A percentile compares a stretch with the other conserved stretches of the same genome.
These are phyloP conservation scores for Chlorencoelia australis DNA, from an alignment of 2,329 filamentous ascomycete genomes.

Conservation along the genomic window DNA sequence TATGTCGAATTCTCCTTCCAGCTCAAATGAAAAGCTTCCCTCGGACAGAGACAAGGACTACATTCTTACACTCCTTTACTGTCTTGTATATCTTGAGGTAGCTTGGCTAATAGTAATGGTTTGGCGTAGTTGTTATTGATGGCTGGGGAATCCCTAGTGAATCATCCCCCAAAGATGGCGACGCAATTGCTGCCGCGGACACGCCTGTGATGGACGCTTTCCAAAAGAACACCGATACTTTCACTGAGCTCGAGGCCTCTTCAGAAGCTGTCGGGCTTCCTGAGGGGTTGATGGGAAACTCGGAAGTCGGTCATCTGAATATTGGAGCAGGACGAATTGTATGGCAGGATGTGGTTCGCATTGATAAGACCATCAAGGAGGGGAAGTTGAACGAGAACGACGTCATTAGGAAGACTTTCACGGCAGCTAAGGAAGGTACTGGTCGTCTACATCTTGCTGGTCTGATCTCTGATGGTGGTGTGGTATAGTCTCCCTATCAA, in stretches of 20 bases:
- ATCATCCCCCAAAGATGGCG: slow-evolving; percentile 74
- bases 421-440: slow-evolving; percentile 74
- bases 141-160: slow-evolving; percentile 88
- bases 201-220: slow-evolving; percentile 95
- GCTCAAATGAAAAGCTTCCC: not conserved
- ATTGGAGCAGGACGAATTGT: slow-evolving; percentile 96
- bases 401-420: slow-evolving; percentile 48
- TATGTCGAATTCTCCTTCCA: not conserved
- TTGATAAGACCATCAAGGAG: slow-evolving; percentile 74
- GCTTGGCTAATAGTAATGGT: slow-evolving; percentile 50
- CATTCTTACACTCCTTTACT: slow-evolving; percentile 39
- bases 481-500: slow-evolving; percentile 37
- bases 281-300: slow-evolving; percentile 97
- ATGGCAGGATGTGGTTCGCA: slow-evolving; percentile 96
- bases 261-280: slow-evolving; percentile 92
- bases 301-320: slow-evolving; percentile 96
- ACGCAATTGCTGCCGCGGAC: slow-evolving; percentile 88
- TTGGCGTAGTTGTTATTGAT: slow-evolving; percentile 82
- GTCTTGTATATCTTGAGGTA: slow-evolving; percentile 46
- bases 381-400: slow-evolving; percentile 28
- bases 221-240: slow-evolving; percentile 71
- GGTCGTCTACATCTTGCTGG: slow-evolving; percentile 88
- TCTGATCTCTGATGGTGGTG: slow-evolving; percentile 89
- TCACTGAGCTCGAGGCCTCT: slow-evolving; percentile 87
- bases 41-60: slow-evolving; percentile 23